Evolutionary conservation across 2,329 filamentous ascomycete species (phyloP), one percentile per base, ranked within the genome.

Genomic region (Colletotrichum lini): DNA sequence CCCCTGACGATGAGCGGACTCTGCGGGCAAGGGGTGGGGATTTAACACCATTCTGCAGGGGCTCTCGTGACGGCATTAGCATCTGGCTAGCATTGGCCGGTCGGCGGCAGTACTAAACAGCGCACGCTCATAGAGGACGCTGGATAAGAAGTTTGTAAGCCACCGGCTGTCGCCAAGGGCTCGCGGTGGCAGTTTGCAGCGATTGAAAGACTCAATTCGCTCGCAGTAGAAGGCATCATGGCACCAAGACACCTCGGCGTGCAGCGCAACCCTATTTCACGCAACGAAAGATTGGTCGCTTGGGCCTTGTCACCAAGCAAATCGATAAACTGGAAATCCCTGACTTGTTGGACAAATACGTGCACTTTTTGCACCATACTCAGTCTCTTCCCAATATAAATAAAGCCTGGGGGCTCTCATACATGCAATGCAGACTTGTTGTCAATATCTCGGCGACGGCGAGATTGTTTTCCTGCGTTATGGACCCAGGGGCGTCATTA

Each of bases 161-260:
- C 40, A 26, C 50, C 26, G 63, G 38, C 56, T 42, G 63, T 67
- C 9, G 35, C 12, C 35, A 38, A 38, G 35, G 63, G 49, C 56
- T 56, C 63, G 63, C 44, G 50, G 45, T 50, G 30, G 35, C 21
- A 38, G 13, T 18, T 23, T 47, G 53, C 38, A 65, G n/a, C 50
- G 52, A 38, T 26, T 16, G 23, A 42, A 21, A 9, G 30, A 47
- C n/a, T 49, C 40, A 6, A 21, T 10, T 23, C 50, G 50, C 50
- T 18, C 50, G 16, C 50, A 7, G 16, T 26, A 18, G 16, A 52
- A 30, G 16, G 13, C 13, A 50, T 12, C 35, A 38, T 38, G 35
- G 35, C 8, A 8, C 9, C 9, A 38, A 38, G 35, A 38, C 35
- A 38, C 35, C 35, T 10, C 8, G 15, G 18, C 4, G 16, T 45